Conservation (phyloP, 805 yeast species). For the Isabelozyma gotoi region DNA sequence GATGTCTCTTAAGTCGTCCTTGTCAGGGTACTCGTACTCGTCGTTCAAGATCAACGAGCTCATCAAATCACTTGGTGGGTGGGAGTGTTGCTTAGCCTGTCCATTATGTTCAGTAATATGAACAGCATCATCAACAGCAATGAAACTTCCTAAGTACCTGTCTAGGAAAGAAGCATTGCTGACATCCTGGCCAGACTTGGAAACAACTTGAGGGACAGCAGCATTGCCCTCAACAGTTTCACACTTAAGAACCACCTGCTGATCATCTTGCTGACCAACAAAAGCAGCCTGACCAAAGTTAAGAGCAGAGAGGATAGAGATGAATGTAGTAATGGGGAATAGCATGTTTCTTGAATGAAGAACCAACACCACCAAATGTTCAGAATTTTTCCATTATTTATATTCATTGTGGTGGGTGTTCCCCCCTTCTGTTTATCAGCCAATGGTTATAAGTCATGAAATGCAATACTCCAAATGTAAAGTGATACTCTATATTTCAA, state of each 20-base stretch:
- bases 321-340: constrained; percentile 2
- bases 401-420: too few relatives aligned
- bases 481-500: too few relatives aligned
- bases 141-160: constrained; percentile 30
- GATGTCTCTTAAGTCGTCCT: constrained; percentile 36
- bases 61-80: constrained; percentile 24
- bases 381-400: too few relatives aligned
- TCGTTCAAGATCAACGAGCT: constrained; percentile 29
- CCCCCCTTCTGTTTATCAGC: too few relatives aligned
- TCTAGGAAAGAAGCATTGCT: constrained; percentile 32
- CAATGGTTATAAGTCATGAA: too few relatives aligned
- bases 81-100: constrained; percentile 22
- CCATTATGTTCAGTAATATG: constrained; percentile 14
- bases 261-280: constrained; percentile 2
- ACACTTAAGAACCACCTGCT: constrained; percentile 19
- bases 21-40: constrained; percentile 31
- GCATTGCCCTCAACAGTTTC: constrained; percentile 7
- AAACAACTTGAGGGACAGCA: background rate
- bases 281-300: constrained; percentile 8
- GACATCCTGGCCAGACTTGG: constrained; percentile 1
- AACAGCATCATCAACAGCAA: constrained; percentile 24
- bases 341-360: background rate
- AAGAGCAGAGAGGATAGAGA: constrained; percentile 4
- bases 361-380: too few relatives aligned
- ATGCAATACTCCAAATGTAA: too few relatives aligned